Evolutionary conservation across 352 stramenopile genomes (phyloP).

Genomic region (Phytopythium delawarense): DNA sequence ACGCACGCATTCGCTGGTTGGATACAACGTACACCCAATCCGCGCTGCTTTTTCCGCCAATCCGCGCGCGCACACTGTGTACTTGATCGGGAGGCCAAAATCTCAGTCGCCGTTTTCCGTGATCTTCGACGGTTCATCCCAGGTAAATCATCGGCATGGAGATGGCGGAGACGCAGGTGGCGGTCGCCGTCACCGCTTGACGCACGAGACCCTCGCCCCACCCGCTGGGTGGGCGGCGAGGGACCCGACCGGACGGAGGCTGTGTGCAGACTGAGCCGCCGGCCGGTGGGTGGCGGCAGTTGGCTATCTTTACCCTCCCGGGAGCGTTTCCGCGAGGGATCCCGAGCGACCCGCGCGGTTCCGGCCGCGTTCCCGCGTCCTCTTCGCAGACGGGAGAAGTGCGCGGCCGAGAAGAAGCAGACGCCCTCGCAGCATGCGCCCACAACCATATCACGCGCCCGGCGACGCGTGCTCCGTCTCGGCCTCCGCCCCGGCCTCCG

Average conservation of each 20-base stretch:
- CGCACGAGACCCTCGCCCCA: neutral
- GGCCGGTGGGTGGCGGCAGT: neutral
- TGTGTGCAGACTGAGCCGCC: no score
- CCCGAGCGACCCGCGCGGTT: neutral
- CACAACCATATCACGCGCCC: constrained; percentile 1
- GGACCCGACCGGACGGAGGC: no score
- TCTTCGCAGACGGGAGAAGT: constrained; percentile 2
- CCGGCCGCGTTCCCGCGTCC: neutral
- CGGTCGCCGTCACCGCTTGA: no score
- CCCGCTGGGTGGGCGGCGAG: neutral
- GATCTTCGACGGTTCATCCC: no score
- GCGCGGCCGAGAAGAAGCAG: neutral
- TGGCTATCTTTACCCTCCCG: neutral
- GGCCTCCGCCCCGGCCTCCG: no score
- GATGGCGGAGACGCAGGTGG: neutral
- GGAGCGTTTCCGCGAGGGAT: neutral
- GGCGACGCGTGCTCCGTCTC: neutral
- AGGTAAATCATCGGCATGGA: neutral
- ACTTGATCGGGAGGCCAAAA: neutral
- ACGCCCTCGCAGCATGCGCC: neutral
- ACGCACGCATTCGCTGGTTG: neutral
- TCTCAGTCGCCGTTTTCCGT: neutral
- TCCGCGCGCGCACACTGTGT: neutral
- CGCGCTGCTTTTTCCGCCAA: neutral
- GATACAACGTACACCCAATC: neutral